Evolutionary conservation across 1,284 basidiomycete species (phyloP).

Genomic region (Ustilago esculenta): DNA sequence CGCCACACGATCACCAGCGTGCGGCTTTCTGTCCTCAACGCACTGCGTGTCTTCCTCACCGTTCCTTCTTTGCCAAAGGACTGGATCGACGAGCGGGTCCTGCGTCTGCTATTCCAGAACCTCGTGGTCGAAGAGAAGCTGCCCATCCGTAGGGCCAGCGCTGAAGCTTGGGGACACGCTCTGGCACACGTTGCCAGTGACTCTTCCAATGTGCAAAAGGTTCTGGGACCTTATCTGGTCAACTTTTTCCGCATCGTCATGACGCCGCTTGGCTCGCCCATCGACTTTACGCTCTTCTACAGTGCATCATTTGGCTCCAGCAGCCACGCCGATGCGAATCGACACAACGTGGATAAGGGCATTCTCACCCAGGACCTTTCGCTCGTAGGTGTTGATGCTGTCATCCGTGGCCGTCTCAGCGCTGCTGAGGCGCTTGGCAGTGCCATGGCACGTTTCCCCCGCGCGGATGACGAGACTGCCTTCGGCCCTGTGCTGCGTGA

Average conservation of each 20-base stretch:
- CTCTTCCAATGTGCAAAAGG: slow-evolving; percentile 22
- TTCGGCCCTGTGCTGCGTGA: slow-evolving; percentile 75
- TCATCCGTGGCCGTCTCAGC: slow-evolving; percentile 83
- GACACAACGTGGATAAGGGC: slow-evolving; percentile 92
- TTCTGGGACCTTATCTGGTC: slow-evolving; percentile 63
- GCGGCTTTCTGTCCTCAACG: slow-evolving; percentile 90
- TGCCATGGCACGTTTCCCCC: slow-evolving; percentile 77
- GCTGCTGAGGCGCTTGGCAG: slow-evolving; percentile 82
- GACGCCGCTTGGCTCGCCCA: slow-evolving; percentile 85
- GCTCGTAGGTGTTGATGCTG: slow-evolving; percentile 80
- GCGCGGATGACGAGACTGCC: slow-evolving; percentile 43
- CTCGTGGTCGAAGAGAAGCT: slow-evolving; percentile 88
- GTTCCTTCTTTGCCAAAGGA: slow-evolving; percentile 79
- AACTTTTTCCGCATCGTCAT: slow-evolving; percentile 77
- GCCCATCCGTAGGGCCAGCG: slow-evolving; percentile 83
- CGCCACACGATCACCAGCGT: slow-evolving; percentile 95
- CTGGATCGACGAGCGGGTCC: slow-evolving; percentile 83
- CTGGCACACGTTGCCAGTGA: slow-evolving; percentile 68
- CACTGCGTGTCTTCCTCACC: slow-evolving; percentile 84
- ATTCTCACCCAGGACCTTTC: slow-evolving; percentile 92
- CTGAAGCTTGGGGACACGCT: slow-evolving; percentile 81
- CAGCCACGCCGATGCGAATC: slow-evolving; percentile 60
- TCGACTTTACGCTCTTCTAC: slow-evolving; percentile 79
- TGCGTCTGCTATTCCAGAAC: slow-evolving; percentile 92
- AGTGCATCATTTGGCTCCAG: slow-evolving; percentile 65